Percentiles rank a stretch among this genome's conserved stretches.
Conservation (phyloP, 129 eudicot genomes). For the Centaurea solstitialis region DNA sequence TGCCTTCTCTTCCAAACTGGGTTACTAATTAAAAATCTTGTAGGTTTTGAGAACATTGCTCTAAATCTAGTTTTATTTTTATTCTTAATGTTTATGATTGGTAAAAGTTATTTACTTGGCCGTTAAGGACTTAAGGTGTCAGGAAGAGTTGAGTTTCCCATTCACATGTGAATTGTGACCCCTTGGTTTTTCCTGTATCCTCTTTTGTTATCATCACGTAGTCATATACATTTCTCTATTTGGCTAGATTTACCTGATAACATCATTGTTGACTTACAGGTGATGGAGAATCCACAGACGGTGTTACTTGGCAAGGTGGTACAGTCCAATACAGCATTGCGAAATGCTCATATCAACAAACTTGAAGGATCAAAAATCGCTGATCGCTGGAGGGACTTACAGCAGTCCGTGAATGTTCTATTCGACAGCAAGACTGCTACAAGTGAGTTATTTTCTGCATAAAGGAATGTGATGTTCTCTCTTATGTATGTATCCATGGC, state of each 20-base stretch:
- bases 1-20: no score
- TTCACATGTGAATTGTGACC: not conserved
- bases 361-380: slow-evolving; percentile 56
- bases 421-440: slow-evolving; percentile 76
- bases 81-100: no score
- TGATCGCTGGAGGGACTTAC: slow-evolving; percentile 79
- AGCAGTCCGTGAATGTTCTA: slow-evolving; percentile 72
- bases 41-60: no score
- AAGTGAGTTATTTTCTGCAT: slow-evolving; percentile 50
- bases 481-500: not conserved
- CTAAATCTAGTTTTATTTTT: no score
- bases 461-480: not conserved
- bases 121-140: not conserved
- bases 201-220: not conserved
- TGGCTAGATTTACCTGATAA: not conserved
- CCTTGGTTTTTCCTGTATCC: not conserved
- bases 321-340: slow-evolving; percentile 57
- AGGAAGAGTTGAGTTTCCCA: not conserved
- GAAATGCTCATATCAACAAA: slow-evolving; percentile 54
- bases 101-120: no score
- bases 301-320: slow-evolving; percentile 64
- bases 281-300: slow-evolving; percentile 88
- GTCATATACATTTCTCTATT: not conserved
- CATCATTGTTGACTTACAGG: slow-evolving; percentile 41
- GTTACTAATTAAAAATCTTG: no score